Base-by-base conservation (phyloP, 169 alveolate genomes). In the Cryptosporidium parvum region DNA sequence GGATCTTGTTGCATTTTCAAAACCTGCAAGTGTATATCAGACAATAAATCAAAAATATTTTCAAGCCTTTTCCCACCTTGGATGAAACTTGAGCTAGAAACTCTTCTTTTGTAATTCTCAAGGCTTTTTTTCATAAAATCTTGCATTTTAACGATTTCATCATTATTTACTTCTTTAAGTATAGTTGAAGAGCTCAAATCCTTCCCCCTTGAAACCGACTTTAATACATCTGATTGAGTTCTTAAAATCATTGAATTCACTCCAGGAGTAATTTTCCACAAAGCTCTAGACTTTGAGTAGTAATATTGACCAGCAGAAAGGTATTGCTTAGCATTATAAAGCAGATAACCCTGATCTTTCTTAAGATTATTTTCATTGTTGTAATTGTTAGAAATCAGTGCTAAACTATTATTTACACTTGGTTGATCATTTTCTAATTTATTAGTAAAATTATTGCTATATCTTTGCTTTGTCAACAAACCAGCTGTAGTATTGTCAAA, bases 271-370 rank as follows among this genome's bases (percentile, higher is more conserved):
- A 31, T 80, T n/a, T 48, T 80, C 89, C 89, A 80, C 18, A 33
- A 18, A 14, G 33, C 59, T 45, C 21, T 80, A 23, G 89, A 42
- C 35, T 80, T 80, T 18, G 59, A 3, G 18, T 62, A 62, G 48
- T 62, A 80, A 45, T 80, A 48, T 23, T 80, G 69, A 12, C 89
- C 89, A n/a, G 89, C 89, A 21, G 68, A 80, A 26, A 80, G 35
- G 45, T 80, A 80, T 26, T 80, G 89, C 16, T 80, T 80, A 5
- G 89, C 89, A 39, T 58, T 37, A 29, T 62, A 80, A 10, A 80
- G 62, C 1, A 80, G 65, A 65, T 80, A 80, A 23, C 89, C 89
- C 35, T 80, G 89, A 33, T 80, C 75, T 35, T 65, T 80, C 33
- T 14, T 65, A 2, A 62, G 6, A n/a, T 29, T 37, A 31, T 65